phyloP scores from a whole-genome alignment of 2,329 filamentous ascomycete genomes.

The Coniosporium tulheliwenetii region DNA sequence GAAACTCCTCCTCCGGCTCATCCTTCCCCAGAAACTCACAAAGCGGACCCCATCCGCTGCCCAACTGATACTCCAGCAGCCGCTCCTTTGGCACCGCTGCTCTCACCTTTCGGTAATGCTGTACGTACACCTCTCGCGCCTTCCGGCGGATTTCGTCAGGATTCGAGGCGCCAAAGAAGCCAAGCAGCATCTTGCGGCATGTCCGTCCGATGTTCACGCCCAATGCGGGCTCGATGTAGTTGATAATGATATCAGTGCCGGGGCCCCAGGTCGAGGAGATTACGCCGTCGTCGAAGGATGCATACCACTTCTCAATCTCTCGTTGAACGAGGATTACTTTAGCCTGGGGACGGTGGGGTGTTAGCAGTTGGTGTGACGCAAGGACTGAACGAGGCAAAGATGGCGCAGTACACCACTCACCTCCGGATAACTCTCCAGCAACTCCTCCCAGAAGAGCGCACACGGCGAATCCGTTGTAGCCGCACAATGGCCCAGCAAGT shows the following conservation, averaged over 20 bases:
- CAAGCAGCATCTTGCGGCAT: background rate
- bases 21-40: slow-evolving; percentile 13
- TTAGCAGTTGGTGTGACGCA: background rate
- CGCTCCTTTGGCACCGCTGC: slow-evolving; percentile 9
- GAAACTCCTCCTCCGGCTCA: slow-evolving; percentile 11
- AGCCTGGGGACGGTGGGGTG: background rate
- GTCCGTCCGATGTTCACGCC: background rate
- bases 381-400: no score
- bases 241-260: background rate
- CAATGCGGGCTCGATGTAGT: background rate
- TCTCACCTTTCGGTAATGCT: slow-evolving; percentile 7
- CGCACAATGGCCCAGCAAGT: slow-evolving; percentile 13
- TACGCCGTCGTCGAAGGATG: background rate
- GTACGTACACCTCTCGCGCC: slow-evolving; percentile 1
- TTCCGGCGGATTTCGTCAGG: slow-evolving; percentile 1
- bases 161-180: background rate
- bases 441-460: slow-evolving; percentile 17
- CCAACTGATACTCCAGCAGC: slow-evolving; percentile 12
- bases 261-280: background rate
- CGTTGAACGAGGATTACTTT: slow-evolving; percentile 1
- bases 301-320: slow-evolving; percentile 1
- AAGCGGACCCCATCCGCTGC: slow-evolving; percentile 14
- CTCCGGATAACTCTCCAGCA: slow-evolving; percentile 14
- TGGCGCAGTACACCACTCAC: background rate
- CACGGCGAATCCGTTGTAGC: slow-evolving; percentile 19